Base-by-base conservation (phyloP, 495 filamentous ascomycete genomes). In the Talaromyces proteolyticus region DNA sequence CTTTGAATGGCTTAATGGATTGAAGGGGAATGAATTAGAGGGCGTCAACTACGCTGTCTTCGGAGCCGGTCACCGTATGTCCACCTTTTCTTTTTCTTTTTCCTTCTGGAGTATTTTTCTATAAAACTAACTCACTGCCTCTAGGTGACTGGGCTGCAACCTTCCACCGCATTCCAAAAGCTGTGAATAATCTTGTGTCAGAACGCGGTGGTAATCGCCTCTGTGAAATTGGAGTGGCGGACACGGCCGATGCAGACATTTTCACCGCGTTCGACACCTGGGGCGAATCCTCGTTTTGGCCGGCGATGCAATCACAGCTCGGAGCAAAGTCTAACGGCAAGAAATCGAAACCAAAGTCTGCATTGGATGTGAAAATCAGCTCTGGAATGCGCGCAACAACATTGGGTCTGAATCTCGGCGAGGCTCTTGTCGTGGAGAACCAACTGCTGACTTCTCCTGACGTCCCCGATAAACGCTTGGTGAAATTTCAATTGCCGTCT, bases 251-350 rank as follows among this genome's bases (percentile, higher is more conserved):
- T 14, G 79, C 77, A 1, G 77, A 87, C 45, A 80, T 86, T 60
- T 86, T 89, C 55, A 76, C 74, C 22, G 78, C 83, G 46, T 89
- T 91, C 57, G 87, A 91, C 55, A 67, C 68, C 34, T 89, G 86
- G 86, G 77, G 82, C 36, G 82, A 86, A 55, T 69, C 74, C 0
- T 54, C 69, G 1, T 69, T 88, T 44, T 90, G 85, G 85, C 79
- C 85, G 3, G 76, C 82, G 4, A 63, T 81, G n/a, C 57, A 69
- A 12, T 67, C 70, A 26, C 75, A 72, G 34, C 68, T 66, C 46
- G 72, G 72, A 23, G 74, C 72, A 20, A 53, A 49, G 3, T 24
- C 56, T 1, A 44, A 65, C 12, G 49, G 61, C 0, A 34, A 34
- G 14, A 50, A 49, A 1, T 34, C 42, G 23, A 61, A 66, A 64